Evolutionary conservation across 129 eudicot species (phyloP).

Genomic region (Tagetes erecta): DNA sequence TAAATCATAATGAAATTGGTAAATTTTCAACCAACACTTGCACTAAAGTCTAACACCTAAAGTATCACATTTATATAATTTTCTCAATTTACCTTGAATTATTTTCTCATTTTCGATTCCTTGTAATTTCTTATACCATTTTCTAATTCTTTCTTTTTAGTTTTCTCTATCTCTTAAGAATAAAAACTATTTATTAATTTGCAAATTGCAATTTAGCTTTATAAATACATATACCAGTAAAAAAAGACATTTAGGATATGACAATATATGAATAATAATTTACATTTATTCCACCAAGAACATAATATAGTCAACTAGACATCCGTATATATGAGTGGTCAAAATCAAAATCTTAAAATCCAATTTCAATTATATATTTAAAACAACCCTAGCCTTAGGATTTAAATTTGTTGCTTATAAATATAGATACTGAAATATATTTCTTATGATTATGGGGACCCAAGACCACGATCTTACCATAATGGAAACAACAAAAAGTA

Average conservation of each 20-base stretch:
- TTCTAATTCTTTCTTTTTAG: too few species aligned
- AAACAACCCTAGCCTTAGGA: conserved; percentile 35
- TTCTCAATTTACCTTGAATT: too few species aligned
- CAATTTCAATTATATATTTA: conserved; percentile 11
- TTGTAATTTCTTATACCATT: too few species aligned
- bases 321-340: not conserved
- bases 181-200: too few species aligned
- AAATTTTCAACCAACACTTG: not conserved
- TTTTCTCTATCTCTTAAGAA: too few species aligned
- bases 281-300: not conserved
- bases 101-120: too few species aligned
- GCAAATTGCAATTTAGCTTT: too few species aligned
- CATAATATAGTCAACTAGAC: conserved; percentile 25
- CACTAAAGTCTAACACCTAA: not conserved
- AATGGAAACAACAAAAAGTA: not conserved
- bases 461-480: conserved; percentile 29
- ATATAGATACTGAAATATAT: conserved; percentile 32
- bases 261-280: not conserved
- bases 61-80: too few species aligned
- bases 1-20: not conserved
- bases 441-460: conserved; percentile 37
- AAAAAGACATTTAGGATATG: not conserved
- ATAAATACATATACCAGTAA: not conserved
- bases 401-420: conserved; percentile 23
- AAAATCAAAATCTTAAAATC: not conserved